These are phyloP conservation scores for Scutellaria baicalensis DNA, from an alignment of 257 asterid species.

Conservation along the genomic window DNA sequence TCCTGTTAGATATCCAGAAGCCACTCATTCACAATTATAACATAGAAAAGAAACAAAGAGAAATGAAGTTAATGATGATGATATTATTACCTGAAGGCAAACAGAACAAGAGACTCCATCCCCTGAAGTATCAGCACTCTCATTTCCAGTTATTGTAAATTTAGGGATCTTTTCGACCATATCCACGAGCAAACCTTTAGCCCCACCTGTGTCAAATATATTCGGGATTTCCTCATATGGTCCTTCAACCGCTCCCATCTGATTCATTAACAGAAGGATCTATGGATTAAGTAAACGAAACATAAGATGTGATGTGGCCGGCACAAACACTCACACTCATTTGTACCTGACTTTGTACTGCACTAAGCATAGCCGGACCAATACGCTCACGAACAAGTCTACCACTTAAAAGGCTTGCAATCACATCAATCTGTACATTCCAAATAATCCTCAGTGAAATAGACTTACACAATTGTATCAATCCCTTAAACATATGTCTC, in stretches of 20 bases:
- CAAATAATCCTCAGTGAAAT: neutral
- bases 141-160: slow-evolving; percentile 48
- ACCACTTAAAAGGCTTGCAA: slow-evolving; percentile 87
- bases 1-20: slow-evolving; percentile 36
- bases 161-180: slow-evolving; percentile 85
- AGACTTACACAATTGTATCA: neutral
- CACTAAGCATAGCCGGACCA: slow-evolving; percentile 99
- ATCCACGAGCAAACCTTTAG: slow-evolving; percentile 83
- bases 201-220: slow-evolving; percentile 87
- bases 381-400: slow-evolving; percentile 96
- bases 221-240: slow-evolving; percentile 72
- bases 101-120: slow-evolving; percentile 89
- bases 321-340: neutral
- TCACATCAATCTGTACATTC: slow-evolving; percentile 72
- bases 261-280: slow-evolving; percentile 3
- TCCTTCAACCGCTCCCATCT: slow-evolving; percentile 93
- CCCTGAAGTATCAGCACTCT: slow-evolving; percentile 60
- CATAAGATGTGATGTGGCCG: neutral
- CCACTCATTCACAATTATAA: neutral
- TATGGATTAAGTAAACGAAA: neutral
- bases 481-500: too few species aligned
- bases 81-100: slow-evolving; percentile 72
- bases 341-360: slow-evolving; percentile 93
- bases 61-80: neutral
- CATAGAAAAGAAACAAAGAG: neutral